phyloP scores from a whole-genome alignment of 2,329 filamentous ascomycete genomes.

The Aspergillus japonicus region DNA sequence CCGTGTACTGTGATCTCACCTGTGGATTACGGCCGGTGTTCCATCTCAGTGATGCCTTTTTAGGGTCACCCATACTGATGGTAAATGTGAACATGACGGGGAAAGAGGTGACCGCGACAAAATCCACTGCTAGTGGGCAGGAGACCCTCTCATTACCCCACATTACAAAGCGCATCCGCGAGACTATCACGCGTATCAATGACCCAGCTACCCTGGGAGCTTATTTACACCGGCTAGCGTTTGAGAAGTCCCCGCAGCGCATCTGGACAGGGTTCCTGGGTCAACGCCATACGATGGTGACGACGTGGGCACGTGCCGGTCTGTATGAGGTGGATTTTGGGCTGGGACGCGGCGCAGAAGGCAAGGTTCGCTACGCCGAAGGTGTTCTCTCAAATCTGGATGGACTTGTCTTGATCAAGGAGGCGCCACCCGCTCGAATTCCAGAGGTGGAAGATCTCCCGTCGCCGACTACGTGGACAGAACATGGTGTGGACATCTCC shows the following conservation, averaged over 20 bases:
- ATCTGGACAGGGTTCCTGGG: constrained; percentile 52
- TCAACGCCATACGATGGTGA: constrained; percentile 43
- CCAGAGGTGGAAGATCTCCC: neutral
- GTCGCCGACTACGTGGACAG: constrained; percentile 14
- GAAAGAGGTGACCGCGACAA: constrained; percentile 3
- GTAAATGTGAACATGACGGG: constrained; percentile 33
- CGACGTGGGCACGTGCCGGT: constrained; percentile 40
- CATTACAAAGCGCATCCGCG: constrained; percentile 32
- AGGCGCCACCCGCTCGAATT: constrained; percentile 15
- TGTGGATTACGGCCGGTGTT: constrained; percentile 44
- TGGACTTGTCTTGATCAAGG: constrained; percentile 22
- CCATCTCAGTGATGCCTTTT: constrained; percentile 40
- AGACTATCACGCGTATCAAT: constrained; percentile 35
- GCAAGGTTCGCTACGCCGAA: constrained; percentile 19
- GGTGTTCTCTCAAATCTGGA: constrained; percentile 20
- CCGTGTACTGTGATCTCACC: constrained; percentile 43
- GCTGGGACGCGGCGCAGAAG: neutral
- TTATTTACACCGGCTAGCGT: constrained; percentile 45
- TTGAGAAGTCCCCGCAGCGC: constrained; percentile 48
- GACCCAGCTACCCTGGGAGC: constrained; percentile 40
- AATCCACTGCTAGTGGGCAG: neutral
- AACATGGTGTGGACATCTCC: constrained; percentile 22
- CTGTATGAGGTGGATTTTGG: constrained; percentile 44
- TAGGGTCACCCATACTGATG: constrained; percentile 48
- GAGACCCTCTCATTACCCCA: neutral